Evolutionary conservation across 2,329 filamentous ascomycete genomes (phyloP), one percentile per base, ranked within the genome.

Genomic region (Rhynchosporium secalis): DNA sequence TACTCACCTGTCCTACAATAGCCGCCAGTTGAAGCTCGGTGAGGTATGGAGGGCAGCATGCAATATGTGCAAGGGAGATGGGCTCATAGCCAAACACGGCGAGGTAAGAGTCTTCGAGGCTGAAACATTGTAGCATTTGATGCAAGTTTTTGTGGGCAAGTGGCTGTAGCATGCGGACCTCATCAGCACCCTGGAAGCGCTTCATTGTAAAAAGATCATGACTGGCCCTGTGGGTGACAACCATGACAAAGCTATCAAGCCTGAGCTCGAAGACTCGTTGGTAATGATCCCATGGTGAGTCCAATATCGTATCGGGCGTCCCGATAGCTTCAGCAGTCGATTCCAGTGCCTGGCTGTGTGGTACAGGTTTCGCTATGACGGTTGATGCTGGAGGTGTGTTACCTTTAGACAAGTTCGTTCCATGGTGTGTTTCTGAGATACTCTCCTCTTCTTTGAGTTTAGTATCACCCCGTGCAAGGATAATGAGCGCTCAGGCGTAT

Each of bases 71-170:
- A 40, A 56, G 52, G 15, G 36, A 56, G 36, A 56, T 43, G 15
- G 36, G 52, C 12, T 56, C 36, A 12, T 56, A 56, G n/a, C 36
- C 52, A 56, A 56, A 56, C 40, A 56, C 26, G 4, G 38, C 52
- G 43, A 56, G 40, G 36, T 56, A 56, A 29, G 52, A 4, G 36
- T 56, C 36, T 5, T 41, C 6, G 15, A 41, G 38, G 52, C 43
- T 10, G 55, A 57, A 57, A 36, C 55, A 57, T 47, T 57, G 3
- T 12, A 57, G 43, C 26, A 57, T 57, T 33, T 57, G 9, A 57
- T 46, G 55, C 13, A 57, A 47, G 41, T 57, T 57, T 46, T 8
- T 57, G 15, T 57, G 41, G 43, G 40, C 28, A 57, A 57, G 6
- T 47, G 40, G n/a, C 15, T 46, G 26, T 57, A 57, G 55, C 41